These are phyloP conservation scores for Apiosordaria backusii DNA, from an alignment of 495 filamentous ascomycete genomes.

Conservation along the genomic window DNA sequence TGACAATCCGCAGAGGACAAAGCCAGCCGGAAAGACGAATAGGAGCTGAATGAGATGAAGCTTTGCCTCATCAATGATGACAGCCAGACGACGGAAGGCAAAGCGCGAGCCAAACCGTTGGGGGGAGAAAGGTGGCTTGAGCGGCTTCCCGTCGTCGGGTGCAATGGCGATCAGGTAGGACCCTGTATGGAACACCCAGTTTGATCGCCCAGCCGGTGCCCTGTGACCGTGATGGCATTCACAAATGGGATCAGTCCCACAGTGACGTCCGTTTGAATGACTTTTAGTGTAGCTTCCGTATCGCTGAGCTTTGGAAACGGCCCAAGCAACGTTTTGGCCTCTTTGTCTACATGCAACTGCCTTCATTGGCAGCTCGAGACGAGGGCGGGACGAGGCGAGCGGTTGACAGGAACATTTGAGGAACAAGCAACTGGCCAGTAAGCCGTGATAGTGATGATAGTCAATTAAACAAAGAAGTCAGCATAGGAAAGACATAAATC, in stretches of 20 bases:
- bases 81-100: no score
- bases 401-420: not conserved
- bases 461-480: not conserved
- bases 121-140: no score
- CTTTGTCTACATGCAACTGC: not conserved
- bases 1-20: no score
- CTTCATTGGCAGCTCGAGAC: not conserved
- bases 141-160: no score
- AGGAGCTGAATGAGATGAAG: conserved; percentile 1
- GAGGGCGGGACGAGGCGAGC: not conserved
- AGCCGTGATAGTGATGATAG: not conserved
- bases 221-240: not conserved
- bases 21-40: conserved; percentile 2
- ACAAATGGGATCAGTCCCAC: not conserved
- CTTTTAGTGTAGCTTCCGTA: not conserved
- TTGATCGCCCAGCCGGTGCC: not conserved
- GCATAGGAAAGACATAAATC: no score
- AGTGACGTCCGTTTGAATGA: no score
- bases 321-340: not conserved
- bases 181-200: not conserved
- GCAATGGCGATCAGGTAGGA: no score
- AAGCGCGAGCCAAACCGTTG: no score
- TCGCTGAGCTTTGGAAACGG: not conserved
- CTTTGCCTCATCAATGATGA: not conserved
- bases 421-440: not conserved